Evolutionary conservation across 2,329 filamentous ascomycete species (phyloP).

Genomic region (Claviceps maximensis): DNA sequence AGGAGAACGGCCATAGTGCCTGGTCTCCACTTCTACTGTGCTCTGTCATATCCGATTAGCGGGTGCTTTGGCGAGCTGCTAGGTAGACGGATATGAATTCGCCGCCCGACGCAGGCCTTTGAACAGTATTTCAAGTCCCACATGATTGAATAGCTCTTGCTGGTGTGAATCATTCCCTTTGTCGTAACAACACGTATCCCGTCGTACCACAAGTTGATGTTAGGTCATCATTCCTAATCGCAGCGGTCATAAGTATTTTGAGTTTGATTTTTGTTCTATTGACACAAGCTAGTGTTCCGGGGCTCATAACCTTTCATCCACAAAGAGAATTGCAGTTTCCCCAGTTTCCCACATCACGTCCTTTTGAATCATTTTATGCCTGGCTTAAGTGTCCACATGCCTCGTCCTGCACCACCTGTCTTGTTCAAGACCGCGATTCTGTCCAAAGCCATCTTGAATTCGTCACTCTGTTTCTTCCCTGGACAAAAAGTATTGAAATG

Average conservation of each 20-base stretch:
- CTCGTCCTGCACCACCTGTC: constrained; percentile 36
- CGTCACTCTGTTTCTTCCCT: constrained; percentile 50
- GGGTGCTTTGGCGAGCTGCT: constrained; percentile 16
- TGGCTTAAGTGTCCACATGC: constrained; percentile 38
- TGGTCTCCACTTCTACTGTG: constrained; percentile 47
- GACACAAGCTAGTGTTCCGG: background rate
- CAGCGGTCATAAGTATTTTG: background rate
- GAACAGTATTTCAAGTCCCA: constrained; percentile 23
- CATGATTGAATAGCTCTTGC: background rate
- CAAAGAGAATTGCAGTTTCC: no score
- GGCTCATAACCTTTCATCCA: background rate
- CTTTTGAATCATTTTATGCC: constrained; percentile 12
- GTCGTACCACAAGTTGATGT: background rate
- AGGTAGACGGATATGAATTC: constrained; percentile 30
- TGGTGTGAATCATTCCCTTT: background rate
- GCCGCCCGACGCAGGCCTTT: constrained; percentile 30
- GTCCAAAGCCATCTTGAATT: constrained; percentile 73
- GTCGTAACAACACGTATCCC: background rate
- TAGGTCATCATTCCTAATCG: background rate
- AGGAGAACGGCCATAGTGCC: constrained; percentile 55
- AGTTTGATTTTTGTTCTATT: background rate
- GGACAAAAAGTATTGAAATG: constrained; percentile 74
- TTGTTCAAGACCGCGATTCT: constrained; percentile 61
- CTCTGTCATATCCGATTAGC: constrained; percentile 25
- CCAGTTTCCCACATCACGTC: background rate